Conservation (phyloP, 1,284 basidiomycete species). For the Termitomyces sp. region DNA sequence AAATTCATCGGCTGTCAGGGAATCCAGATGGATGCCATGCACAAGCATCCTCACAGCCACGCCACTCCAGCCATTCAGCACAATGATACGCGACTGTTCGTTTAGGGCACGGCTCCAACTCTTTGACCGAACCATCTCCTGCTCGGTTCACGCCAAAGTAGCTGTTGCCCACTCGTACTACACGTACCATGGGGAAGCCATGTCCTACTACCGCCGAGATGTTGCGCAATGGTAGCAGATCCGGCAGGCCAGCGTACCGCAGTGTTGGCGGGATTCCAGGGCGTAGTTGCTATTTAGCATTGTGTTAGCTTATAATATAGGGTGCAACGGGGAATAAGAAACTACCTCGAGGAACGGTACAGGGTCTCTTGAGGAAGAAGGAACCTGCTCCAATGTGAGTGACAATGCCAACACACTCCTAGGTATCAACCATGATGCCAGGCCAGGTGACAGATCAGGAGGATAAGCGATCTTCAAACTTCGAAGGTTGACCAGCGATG, state of each 20-base stretch:
- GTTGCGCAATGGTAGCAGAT: slow-evolving; percentile 40
- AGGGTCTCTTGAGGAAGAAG: slow-evolving; percentile 32
- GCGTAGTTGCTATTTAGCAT: slow-evolving; percentile 47
- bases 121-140: slow-evolving; percentile 21
- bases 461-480: slow-evolving; percentile 59
- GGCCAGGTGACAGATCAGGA: slow-evolving; percentile 53
- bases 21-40: slow-evolving; percentile 18
- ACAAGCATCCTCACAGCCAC: slow-evolving; percentile 49
- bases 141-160: slow-evolving; percentile 47
- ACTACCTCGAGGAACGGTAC: slow-evolving; percentile 34
- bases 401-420: slow-evolving; percentile 49
- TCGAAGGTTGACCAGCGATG: slow-evolving; percentile 45
- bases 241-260: slow-evolving; percentile 50
- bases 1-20: neutral
- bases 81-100: slow-evolving; percentile 46
- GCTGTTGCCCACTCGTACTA: slow-evolving; percentile 48
- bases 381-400: slow-evolving; percentile 44
- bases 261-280: slow-evolving; percentile 51
- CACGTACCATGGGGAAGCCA: slow-evolving; percentile 55
- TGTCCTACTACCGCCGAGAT: slow-evolving; percentile 44
- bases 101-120: slow-evolving; percentile 54
- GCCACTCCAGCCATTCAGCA: slow-evolving; percentile 59
- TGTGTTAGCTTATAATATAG: neutral
- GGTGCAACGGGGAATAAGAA: slow-evolving; percentile 2
- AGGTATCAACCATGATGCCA: slow-evolving; percentile 67